phyloP scores from a whole-genome alignment of 345 rosid species.

The Linum trigynum region DNA sequence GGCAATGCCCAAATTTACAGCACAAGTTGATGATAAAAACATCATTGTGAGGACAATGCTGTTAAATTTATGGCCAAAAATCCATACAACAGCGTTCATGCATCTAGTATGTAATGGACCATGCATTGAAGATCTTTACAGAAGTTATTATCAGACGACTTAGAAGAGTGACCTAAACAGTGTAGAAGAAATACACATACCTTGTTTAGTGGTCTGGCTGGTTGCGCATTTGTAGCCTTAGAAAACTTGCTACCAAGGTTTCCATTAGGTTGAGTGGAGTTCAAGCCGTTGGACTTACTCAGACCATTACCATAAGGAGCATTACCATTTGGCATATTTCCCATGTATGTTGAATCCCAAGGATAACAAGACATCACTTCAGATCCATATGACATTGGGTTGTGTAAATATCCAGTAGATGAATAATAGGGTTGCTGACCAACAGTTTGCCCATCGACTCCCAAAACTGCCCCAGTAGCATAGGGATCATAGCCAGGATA shows the following conservation, averaged over 20 bases:
- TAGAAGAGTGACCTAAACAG: neutral
- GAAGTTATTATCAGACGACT: neutral
- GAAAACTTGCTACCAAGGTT: constrained; percentile 24
- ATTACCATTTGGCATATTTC: constrained; percentile 33
- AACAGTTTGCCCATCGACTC: constrained; percentile 19
- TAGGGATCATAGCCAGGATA: constrained; percentile 40
- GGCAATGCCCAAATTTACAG: neutral
- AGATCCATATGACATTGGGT: constrained; percentile 37
- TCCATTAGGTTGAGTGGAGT: constrained; percentile 27
- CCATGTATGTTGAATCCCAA: constrained; percentile 37
- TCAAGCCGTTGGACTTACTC: constrained; percentile 18
- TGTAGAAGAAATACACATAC: constrained; percentile 12
- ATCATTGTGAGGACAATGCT: no score
- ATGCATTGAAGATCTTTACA: neutral
- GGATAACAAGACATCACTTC: constrained; percentile 39
- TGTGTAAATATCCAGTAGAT: constrained; percentile 23
- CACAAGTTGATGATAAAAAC: neutral
- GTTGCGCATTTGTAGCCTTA: constrained; percentile 22
- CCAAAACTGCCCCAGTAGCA: constrained; percentile 25
- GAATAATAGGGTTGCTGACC: constrained; percentile 36
- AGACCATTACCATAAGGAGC: constrained; percentile 22
- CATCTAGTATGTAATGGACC: neutral
- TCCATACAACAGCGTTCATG: no score
- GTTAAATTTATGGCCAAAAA: no score
- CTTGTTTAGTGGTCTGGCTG: constrained; percentile 35